Conservation (phyloP, 2,329 filamentous ascomycete species). For the Aspergillus phoenicis region DNA sequence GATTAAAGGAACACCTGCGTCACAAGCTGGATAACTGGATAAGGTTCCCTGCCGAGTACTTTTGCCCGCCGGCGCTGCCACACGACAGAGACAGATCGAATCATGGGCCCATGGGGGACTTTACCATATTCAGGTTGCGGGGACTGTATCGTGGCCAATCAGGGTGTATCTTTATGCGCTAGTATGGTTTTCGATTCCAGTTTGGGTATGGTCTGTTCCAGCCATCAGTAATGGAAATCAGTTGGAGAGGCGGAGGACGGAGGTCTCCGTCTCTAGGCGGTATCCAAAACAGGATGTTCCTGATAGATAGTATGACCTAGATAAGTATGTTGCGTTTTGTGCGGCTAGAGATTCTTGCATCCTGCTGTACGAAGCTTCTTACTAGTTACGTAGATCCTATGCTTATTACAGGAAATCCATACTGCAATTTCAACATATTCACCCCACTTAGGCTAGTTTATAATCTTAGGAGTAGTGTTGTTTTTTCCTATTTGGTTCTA, state of each 20-base stretch:
- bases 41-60: constrained; percentile 1
- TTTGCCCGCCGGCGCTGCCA: background rate
- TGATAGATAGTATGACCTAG: background rate
- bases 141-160: background rate
- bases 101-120: background rate
- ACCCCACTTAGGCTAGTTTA: too few species aligned
- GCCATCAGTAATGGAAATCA: background rate
- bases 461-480: too few species aligned
- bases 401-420: too few species aligned
- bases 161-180: background rate
- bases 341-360: too few species aligned
- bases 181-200: background rate
- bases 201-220: background rate
- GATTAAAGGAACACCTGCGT: constrained; percentile 1
- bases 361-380: too few species aligned
- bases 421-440: too few species aligned
- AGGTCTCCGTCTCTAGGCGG: background rate
- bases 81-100: background rate
- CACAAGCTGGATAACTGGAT: constrained; percentile 4
- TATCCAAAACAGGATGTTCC: background rate
- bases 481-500: too few species aligned
- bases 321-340: too few species aligned
- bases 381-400: too few species aligned
- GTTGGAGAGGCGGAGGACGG: background rate
- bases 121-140: background rate